A percentile compares a stretch with the other conserved stretches of the same genome.
phyloP scores from a whole-genome alignment of 805 yeast species.

The Kockiozyma suomiensis region DNA sequence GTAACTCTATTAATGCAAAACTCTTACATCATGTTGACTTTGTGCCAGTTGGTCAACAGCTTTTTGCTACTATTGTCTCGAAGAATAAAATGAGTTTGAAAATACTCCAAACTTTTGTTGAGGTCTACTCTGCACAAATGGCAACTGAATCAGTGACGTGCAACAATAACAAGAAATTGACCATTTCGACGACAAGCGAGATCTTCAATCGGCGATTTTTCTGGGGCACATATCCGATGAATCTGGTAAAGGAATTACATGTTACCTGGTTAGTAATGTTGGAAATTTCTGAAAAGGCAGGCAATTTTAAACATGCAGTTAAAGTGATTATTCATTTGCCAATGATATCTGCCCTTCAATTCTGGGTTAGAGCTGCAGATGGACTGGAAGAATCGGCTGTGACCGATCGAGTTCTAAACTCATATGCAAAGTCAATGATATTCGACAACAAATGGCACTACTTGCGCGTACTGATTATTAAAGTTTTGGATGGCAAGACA shows the following conservation, averaged over 20 bases:
- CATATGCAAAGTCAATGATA: conserved; percentile 10
- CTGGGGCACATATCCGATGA: neutral
- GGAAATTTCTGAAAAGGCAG: conserved; percentile 1
- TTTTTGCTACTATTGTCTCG: neutral
- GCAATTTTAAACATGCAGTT: neutral
- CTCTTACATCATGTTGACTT: neutral
- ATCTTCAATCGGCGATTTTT: neutral
- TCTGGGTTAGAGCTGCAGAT: neutral
- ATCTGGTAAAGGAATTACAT: neutral
- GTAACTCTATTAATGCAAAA: neutral
- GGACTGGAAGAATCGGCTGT: neutral
- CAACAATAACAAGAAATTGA: too few relatives aligned
- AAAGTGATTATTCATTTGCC: neutral
- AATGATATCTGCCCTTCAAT: conserved; percentile 8
- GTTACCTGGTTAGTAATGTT: neutral
- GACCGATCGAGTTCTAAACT: neutral
- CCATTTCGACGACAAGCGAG: neutral
- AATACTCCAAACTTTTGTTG: conserved; percentile 2
- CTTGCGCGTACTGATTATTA: conserved; percentile 4
- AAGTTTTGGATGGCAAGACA: neutral
- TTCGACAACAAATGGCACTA: conserved; percentile 9
- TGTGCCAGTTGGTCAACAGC: neutral
- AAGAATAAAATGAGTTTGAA: neutral
- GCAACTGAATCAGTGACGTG: neutral
- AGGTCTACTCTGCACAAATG: neutral